A percentile compares a stretch with the other conserved stretches of the same genome.
These are phyloP conservation scores for Hypoxylon cercidicola DNA, from an alignment of 495 filamentous ascomycete species.

Conservation along the genomic window DNA sequence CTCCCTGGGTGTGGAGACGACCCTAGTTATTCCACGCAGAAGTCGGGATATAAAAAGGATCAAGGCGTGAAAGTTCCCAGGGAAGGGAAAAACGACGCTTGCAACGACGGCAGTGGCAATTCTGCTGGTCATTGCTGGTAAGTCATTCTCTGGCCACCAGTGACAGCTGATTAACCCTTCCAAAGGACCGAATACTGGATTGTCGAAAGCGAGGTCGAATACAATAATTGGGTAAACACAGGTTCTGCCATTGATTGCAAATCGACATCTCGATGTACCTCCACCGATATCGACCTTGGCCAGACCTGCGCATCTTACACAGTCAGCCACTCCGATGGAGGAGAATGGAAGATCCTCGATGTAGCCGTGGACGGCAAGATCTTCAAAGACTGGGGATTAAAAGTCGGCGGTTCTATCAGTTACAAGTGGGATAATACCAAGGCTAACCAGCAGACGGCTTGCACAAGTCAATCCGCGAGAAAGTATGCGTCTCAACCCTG, in stretches of 20 bases:
- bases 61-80: slow-evolving; percentile 1
- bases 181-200: background rate
- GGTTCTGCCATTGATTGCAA: slow-evolving; percentile 7
- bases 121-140: background rate
- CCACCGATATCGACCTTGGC: background rate
- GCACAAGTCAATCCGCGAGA: slow-evolving; percentile 1
- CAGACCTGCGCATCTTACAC: slow-evolving; percentile 3
- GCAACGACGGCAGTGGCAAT: background rate
- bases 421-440: background rate
- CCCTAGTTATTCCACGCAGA: background rate
- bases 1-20: slow-evolving; percentile 1
- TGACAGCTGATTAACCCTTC: no score
- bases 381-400: background rate
- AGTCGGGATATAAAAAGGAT: background rate
- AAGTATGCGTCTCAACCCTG: background rate
- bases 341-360: background rate
- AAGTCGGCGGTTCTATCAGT: background rate
- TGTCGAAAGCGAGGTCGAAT: slow-evolving; percentile 7
- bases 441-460: background rate
- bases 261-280: background rate
- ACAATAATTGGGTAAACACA: slow-evolving; percentile 2
- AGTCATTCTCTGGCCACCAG: background rate
- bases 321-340: background rate
- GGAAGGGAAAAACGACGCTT: background rate
- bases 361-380: slow-evolving; percentile 1